Conservation (phyloP, 1,139 yeast genomes). For the Kodamaea fungicola region DNA sequence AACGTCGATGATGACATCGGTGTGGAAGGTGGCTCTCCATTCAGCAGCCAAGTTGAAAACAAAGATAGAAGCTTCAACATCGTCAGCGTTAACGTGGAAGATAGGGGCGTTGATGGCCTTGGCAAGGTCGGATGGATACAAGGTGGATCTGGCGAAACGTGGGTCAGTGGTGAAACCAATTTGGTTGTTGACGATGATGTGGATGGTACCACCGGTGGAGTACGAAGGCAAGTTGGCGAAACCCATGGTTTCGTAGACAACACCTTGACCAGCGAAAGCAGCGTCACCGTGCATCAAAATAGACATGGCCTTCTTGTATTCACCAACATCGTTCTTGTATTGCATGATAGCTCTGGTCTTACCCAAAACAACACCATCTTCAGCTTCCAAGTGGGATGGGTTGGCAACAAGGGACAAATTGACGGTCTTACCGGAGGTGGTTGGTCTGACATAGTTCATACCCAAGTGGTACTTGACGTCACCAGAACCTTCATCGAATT, state of each 20-base stretch:
- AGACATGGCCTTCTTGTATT: conserved; percentile 82
- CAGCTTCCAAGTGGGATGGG: conserved; percentile 98
- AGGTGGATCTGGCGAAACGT: conserved; percentile 93
- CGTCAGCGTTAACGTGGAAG: conserved; percentile 98
- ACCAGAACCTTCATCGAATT: conserved; percentile 91
- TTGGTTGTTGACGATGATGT: conserved; percentile 94
- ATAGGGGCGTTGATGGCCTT: conserved; percentile 96
- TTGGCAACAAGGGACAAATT: conserved; percentile 95
- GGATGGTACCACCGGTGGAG: conserved; percentile 98
- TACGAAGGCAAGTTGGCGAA: conserved; percentile 89
- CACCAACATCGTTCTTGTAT: conserved; percentile 81
- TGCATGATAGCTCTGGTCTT: conserved; percentile 96
- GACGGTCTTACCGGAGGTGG: conserved; percentile 96
- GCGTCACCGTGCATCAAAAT: conserved; percentile 98
- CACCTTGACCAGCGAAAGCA: conserved; percentile 98
- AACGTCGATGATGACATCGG: conserved; percentile 93
- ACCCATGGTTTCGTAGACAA: conserved; percentile 97
- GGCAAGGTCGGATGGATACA: conserved; percentile 97
- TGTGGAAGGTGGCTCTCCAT: conserved; percentile 95
- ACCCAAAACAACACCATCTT: conserved; percentile 98
- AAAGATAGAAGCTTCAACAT: conserved; percentile 88
- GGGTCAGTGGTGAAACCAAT: conserved; percentile 99
- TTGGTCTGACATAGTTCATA: conserved; percentile 98
- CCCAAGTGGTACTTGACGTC: conserved; percentile 99
- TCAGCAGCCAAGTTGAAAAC: conserved; percentile 96